Conservation (phyloP, 306 rosid genomes). For the Quercus agrifolia region DNA sequence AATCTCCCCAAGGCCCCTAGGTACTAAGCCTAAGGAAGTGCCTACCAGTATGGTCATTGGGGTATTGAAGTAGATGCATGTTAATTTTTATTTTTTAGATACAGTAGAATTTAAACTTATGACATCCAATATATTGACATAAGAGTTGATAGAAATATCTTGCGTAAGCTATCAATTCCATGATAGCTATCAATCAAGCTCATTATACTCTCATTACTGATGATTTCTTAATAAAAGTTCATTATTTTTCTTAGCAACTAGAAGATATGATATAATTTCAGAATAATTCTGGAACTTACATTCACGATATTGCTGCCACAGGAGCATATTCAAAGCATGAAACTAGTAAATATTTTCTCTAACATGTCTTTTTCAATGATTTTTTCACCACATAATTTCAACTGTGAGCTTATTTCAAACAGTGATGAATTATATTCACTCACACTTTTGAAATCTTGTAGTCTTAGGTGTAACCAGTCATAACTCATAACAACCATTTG, state of each 20-base stretch:
- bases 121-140: no score
- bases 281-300: not conserved
- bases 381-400: not conserved
- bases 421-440: not conserved
- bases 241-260: not conserved
- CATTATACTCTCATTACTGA: not conserved
- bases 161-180: no score
- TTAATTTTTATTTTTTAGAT: no score
- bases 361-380: not conserved
- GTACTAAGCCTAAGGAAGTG: no score
- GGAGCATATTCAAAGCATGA: not conserved
- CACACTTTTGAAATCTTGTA: not conserved
- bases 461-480: not conserved
- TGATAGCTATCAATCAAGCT: no score
- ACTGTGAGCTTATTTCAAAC: not conserved
- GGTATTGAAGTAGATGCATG: no score
- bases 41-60: no score
- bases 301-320: not conserved
- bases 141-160: no score
- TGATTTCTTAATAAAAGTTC: not conserved
- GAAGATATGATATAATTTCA: not conserved
- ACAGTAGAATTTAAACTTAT: no score
- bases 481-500: not conserved
- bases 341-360: not conserved
- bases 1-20: no score